Evolutionary conservation across 208 protist species (phyloP), one percentile per base, ranked within the genome.

Genomic region (Trypanosomatidae sp.): DNA sequence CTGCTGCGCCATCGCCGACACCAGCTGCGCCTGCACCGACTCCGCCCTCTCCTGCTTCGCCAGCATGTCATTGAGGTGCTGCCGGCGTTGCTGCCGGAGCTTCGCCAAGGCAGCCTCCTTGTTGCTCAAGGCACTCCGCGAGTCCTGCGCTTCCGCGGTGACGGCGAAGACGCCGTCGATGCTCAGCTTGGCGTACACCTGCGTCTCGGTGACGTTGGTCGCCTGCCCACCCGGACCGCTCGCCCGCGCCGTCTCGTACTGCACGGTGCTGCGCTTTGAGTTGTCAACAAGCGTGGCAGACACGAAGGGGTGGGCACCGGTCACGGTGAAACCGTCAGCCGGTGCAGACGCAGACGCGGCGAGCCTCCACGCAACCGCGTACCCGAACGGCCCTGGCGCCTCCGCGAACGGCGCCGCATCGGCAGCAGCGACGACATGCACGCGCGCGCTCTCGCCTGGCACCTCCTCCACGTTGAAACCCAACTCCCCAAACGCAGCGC

Each of bases 121-220:
- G 81, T 97, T 97, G 47, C 52, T 85, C 25, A 96, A 53, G 17
- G 91, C 86, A 53, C 90, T 95, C 74, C 91, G 94, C 5, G 90
- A 94, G 80, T 97, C 91, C 69, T 97, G 94, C 15, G 90, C 79
- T n/a, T n/a, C n/a, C n/a, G n/a, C n/a, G n/a, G n/a, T n/a, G n/a
- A n/a, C n/a, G n/a, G n/a, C n/a, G n/a, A n/a, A n/a, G n/a, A n/a
- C n/a, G n/a, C n/a, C n/a, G n/a, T n/a, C n/a, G n/a, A n/a, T n/a
- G n/a, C n/a, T n/a, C n/a, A n/a, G 76, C 79, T 87, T 88, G n/a
- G 91, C 91, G 53, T 87, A 90, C 28, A 97, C 83, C 71, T 96
- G 94, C 17, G 91, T 97, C 79, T 97, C 91, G 0, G 89, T 80
- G 2, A 96, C 91, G 65, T 97, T 97, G 3, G 82, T 84, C 5